Evolutionary conservation across 257 asterid species (phyloP).

Genomic region (Asclepias syriaca): DNA sequence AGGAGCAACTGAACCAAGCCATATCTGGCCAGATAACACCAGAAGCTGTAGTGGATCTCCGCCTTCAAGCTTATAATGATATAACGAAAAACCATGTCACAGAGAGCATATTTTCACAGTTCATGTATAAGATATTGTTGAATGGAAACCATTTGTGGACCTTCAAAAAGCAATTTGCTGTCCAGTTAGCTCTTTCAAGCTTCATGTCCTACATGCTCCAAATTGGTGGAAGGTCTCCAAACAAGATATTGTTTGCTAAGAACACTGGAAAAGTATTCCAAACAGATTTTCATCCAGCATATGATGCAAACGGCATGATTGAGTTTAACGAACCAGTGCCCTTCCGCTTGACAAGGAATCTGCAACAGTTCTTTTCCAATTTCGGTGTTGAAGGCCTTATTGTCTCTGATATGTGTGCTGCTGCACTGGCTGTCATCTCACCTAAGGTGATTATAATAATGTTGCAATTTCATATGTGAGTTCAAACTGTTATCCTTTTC

Average conservation of each 20-base stretch:
- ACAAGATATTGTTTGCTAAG: conserved; percentile 93
- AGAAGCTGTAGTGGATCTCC: conserved; percentile 95
- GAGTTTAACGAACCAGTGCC: conserved; percentile 97
- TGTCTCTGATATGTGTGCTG: conserved; percentile 92
- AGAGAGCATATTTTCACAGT: conserved; percentile 94
- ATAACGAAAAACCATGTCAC: conserved; percentile 74
- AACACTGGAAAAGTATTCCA: conserved; percentile 95
- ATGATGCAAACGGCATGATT: conserved; percentile 92
- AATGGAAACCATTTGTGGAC: conserved; percentile 96
- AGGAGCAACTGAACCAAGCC: conserved; percentile 97
- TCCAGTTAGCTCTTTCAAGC: conserved; percentile 93
- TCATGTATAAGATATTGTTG: conserved; percentile 86
- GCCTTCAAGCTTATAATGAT: conserved; percentile 86
- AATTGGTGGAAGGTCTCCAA: conserved; percentile 97
- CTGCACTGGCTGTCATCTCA: conserved; percentile 95
- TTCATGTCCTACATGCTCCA: conserved; percentile 95
- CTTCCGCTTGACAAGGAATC: conserved; percentile 90
- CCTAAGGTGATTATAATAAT: conserved; percentile 63
- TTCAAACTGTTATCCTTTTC: not conserved
- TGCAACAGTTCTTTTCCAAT: conserved; percentile 92
- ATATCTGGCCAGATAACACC: conserved; percentile 90
- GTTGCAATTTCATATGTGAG: not conserved
- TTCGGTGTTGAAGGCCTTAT: conserved; percentile 96
- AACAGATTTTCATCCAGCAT: conserved; percentile 98
- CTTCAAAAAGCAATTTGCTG: conserved; percentile 93